Evolutionary conservation across 495 filamentous ascomycete genomes (phyloP), one percentile per base, ranked within the genome.

Genomic region (Lasiosphaeria ovina): DNA sequence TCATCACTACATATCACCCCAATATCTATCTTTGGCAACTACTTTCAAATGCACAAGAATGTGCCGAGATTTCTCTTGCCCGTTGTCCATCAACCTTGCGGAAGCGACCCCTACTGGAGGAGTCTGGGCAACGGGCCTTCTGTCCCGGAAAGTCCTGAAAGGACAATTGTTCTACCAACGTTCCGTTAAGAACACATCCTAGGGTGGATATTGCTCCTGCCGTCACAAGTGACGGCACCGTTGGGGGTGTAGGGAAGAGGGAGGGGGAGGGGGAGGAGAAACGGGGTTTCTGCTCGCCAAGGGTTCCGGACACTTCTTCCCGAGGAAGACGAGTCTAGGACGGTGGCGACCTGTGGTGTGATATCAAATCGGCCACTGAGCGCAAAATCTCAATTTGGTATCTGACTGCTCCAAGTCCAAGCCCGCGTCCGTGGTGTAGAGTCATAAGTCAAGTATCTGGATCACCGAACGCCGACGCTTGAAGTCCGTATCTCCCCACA

Each of bases 61-160:
- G 69, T 73, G 58, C 72, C 83, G 81, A 85, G 80, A 78, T 44
- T 89, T 89, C 85, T 89, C 85, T 87, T 87, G 86, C 87, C 83
- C 78, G 74, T 76, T 77, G 81, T 74, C 81, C 87, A 88, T 73
- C 59, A 74, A 73, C 76, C 75, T 71, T 70, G 72, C 72, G 73
- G 77, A 72, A 63, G 71, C 63, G 71, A 69, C 74, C 63, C 61
- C 5, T 59, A 34, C 54, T 58, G 61, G 47, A 55, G 66, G 68
- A 69, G 72, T 70, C 75, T 71, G 80, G 77, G 78, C 84, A 73
- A 74, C 77, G 70, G 83, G 87, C 86, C 86, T 89, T 89, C 85
- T 81, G 67, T 72, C 81, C 83, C 86, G 81, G 75, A 52, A 54
- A 71, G 67, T 66, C 66, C 69, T 57, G 65, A 65, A 62, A 65